These are phyloP conservation scores for Protomyces macrosporus DNA, from an alignment of 1,139 yeast species.

Conservation along the genomic window DNA sequence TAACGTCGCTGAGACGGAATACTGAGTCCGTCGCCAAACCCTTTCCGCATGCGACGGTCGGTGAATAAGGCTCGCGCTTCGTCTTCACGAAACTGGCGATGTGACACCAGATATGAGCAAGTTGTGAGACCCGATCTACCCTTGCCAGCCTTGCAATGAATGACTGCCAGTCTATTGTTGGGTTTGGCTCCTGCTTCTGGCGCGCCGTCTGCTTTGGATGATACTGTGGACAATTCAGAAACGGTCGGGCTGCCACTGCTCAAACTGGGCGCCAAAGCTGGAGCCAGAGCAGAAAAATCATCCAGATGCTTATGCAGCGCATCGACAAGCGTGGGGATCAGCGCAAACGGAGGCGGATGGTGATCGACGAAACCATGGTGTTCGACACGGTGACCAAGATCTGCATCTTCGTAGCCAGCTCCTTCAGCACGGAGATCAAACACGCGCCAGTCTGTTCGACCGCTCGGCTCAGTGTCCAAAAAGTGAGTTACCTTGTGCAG, in stretches of 20 bases:
- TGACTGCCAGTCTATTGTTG: slow-evolving; percentile 51
- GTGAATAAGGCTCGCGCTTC: slow-evolving; percentile 55
- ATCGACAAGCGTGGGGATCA: slow-evolving; percentile 46
- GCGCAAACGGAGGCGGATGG: slow-evolving; percentile 60
- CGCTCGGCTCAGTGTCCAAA: slow-evolving; percentile 48
- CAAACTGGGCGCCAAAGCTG: neutral
- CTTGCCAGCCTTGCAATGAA: slow-evolving; percentile 89
- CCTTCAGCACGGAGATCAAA: slow-evolving; percentile 67
- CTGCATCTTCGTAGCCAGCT: slow-evolving; percentile 47
- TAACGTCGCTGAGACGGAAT: slow-evolving; percentile 66
- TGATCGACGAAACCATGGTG: slow-evolving; percentile 69
- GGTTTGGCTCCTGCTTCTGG: neutral
- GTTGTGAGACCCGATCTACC: slow-evolving; percentile 81
- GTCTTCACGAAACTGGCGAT: slow-evolving; percentile 40
- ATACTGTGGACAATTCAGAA: too few species aligned
- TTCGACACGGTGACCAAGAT: slow-evolving; percentile 40
- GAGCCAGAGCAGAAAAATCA: neutral
- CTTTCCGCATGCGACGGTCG: slow-evolving; percentile 52
- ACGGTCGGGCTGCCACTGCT: too few species aligned
- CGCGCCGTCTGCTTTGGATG: slow-evolving; percentile 29
- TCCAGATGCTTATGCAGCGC: slow-evolving; percentile 47
- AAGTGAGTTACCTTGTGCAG: slow-evolving; percentile 50
- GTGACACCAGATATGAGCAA: slow-evolving; percentile 63
- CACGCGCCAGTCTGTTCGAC: slow-evolving; percentile 55
- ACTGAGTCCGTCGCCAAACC: slow-evolving; percentile 63